These are phyloP conservation scores for Pleurotus salmoneostramineus DNA, from an alignment of 768 basidiomycete genomes.

Conservation along the genomic window DNA sequence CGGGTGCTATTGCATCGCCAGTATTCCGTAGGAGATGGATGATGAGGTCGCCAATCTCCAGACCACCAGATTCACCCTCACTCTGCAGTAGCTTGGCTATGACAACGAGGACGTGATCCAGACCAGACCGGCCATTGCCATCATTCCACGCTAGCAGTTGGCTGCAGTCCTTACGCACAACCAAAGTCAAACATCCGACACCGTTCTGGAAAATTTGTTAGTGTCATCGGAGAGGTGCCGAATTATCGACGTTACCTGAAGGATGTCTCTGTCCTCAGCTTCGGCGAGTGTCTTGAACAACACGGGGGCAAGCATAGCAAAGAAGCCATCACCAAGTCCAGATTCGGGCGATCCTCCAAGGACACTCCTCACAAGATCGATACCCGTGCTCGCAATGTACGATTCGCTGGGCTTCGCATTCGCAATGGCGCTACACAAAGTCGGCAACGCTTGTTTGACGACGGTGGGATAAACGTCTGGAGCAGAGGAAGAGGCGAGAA, in stretches of 20 bases:
- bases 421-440: slow-evolving; percentile 62
- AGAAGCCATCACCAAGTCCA: slow-evolving; percentile 78
- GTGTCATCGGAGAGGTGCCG: not conserved
- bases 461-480: slow-evolving; percentile 67
- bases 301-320: slow-evolving; percentile 67
- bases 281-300: slow-evolving; percentile 66
- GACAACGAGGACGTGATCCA: slow-evolving; percentile 69
- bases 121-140: slow-evolving; percentile 62
- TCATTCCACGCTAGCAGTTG: slow-evolving; percentile 81
- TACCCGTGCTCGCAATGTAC: slow-evolving; percentile 75
- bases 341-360: slow-evolving; percentile 58
- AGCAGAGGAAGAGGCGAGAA: slow-evolving; percentile 59
- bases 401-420: slow-evolving; percentile 57
- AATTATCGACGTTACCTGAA: slow-evolving; percentile 48
- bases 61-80: slow-evolving; percentile 88
- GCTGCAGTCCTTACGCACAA: slow-evolving; percentile 83
- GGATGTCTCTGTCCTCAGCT: slow-evolving; percentile 83
- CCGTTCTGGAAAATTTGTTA: slow-evolving; percentile 54
- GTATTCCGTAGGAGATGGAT: slow-evolving; percentile 87
- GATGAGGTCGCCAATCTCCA: slow-evolving; percentile 92
- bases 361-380: slow-evolving; percentile 77
- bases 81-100: slow-evolving; percentile 74
- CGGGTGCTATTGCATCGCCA: slow-evolving; percentile 75
- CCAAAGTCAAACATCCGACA: slow-evolving; percentile 72
- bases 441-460: slow-evolving; percentile 69